Evolutionary conservation across 163 green algal species (phyloP).

Genomic region (Volvox carteri): DNA sequence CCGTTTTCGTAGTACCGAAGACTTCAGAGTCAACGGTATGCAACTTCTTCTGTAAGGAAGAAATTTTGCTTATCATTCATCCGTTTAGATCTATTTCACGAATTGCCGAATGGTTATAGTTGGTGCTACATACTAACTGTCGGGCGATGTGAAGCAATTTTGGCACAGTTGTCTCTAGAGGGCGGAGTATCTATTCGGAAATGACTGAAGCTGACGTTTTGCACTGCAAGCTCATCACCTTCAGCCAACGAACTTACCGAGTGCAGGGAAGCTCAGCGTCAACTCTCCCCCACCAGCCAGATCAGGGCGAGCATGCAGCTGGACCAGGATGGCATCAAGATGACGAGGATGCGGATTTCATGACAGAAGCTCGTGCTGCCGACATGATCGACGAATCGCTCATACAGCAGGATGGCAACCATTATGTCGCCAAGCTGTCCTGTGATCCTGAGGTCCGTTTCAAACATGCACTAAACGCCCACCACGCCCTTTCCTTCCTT

Average conservation of each 20-base stretch:
- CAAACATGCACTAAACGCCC: no score
- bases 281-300: constrained; percentile 1
- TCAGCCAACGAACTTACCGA: constrained; percentile 14
- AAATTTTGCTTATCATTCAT: no score
- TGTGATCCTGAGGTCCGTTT: constrained; percentile 57
- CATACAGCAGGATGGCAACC: constrained; percentile 49
- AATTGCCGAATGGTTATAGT: no score
- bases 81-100: no score
- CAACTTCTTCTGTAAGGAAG: no score
- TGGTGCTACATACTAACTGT: no score
- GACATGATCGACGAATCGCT: constrained; percentile 58
- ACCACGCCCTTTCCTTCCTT: no score
- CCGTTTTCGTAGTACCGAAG: no score
- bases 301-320: constrained; percentile 19
- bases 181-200: no score
- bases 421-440: constrained; percentile 41
- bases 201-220: constrained; percentile 1
- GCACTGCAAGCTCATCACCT: neutral
- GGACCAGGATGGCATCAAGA: neutral
- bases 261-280: constrained; percentile 20
- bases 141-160: no score
- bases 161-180: no score
- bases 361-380: neutral
- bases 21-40: no score
- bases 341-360: constrained; percentile 10